Evolutionary conservation across 2,329 filamentous ascomycete genomes (phyloP), one percentile per base, ranked within the genome.

Genomic region (Onygenales sp.): DNA sequence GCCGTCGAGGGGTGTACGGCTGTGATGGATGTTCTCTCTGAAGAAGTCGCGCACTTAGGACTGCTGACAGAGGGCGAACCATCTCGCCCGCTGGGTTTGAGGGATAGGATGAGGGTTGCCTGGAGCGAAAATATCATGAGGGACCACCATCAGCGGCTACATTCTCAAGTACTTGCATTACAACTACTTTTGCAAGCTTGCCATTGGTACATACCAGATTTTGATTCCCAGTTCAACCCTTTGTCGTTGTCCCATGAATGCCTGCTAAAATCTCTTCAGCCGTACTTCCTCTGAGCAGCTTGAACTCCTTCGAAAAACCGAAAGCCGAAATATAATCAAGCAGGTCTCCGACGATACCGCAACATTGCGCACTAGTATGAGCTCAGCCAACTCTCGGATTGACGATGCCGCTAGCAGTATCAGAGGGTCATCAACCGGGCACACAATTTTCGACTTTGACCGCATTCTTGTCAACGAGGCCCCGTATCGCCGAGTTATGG

Each of bases 111-210:
- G 32, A 65, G 58, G 53, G 61, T 66, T 27, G 59, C 66, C 3
- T 72, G 69, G 70, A 71, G 66, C 53, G 69, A 72, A 41, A 63
- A 66, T 21, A 57, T 59, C 10, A 70, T 72, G 66, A 63, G 57
- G 55, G 64, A 60, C 32, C 66, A 72, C 48, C 62, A 68, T 53
- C 62, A 67, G 31, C 60, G 64, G 47, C 54, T 72, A 44, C 68
- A 66, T 31, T 61, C 66, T 17, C 70, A 72, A 51, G 64, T 71
- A 5, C 58, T 63, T 39, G 69, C 70, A 9, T 58, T 72, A 14
- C 68, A 71, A 43, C 52, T 72, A 21, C 57, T 72, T 48, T 57
- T 72, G 21, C 67, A 71, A 54, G 68, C 67, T 35, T 68, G 65
- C 45, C 67, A 71, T 60, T 71, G 69, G 69, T 72, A 51, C 21